Base-by-base conservation (phyloP, 495 filamentous ascomycete genomes). In the Penicillium bovifimosum region DNA sequence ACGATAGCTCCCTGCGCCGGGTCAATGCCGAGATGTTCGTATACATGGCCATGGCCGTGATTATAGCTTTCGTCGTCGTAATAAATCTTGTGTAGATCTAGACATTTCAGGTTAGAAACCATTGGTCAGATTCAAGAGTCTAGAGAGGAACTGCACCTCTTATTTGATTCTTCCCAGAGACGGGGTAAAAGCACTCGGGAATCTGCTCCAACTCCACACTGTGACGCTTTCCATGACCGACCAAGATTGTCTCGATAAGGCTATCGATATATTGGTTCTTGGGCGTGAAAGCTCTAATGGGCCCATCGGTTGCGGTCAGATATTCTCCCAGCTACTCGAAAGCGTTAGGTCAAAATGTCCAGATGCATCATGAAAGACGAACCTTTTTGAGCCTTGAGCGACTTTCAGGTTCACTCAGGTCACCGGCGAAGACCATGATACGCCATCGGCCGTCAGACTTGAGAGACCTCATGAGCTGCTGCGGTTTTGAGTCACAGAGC, bases 41-140 rank as follows among this genome's bases (percentile, higher is more conserved):
- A 88, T 3, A 78, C 78, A 28, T 85, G 75, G 0, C 84, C 84
- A 44, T 86, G 81, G n/a, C 77, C 80, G 5, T 73, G 69, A 50
- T 86, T 80, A 64, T 86, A 83, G 62, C 77, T 82, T 47, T 84
- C 78, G 45, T 87, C 85, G 50, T 90, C 85, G 32, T 80, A 77
- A 62, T 77, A 87, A 5, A 81, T 74, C 50, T 86, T 87, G 45
- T 82, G 75, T 2, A 84, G 56, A 53, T 81, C 84, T 84, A 32
- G 6, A 26, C 6, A 26, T 17, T 40, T 6, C 4, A 33, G 41
- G 31, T 41, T 35, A 52, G 45, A 9, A 6, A 17, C 24, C 24
- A 10, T 1, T 17, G 14, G 16, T 5, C 27, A 43, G 17, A 14
- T 18, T 32, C 7, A 1, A 49, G 4, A n/a, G 13, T 9, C n/a